Evolutionary conservation across 306 rosid species (phyloP), one percentile per base, ranked within the genome.

Genomic region (Morella rubra): DNA sequence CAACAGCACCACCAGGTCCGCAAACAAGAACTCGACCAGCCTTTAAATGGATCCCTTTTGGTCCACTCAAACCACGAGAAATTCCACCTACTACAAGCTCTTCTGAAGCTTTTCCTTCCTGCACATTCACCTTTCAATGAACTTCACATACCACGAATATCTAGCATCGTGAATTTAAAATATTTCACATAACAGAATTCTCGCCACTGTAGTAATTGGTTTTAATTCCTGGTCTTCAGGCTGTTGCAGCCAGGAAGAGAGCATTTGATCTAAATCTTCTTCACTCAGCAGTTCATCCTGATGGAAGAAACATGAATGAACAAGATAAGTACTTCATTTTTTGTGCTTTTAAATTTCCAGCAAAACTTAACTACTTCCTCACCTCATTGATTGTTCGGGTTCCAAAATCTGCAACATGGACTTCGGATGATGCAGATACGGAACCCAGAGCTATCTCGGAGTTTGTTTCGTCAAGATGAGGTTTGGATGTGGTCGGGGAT

Each of bases 381-480:
- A 90, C 91, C 87, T 84, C 80, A 8, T 58, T 2, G 22, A 11
- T 58, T 1, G 32, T 27, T 27, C 32, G 52, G 2, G 45, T 61
- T 62, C 2, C 5, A 22, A 9, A 5, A 58, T 16, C 4, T 37
- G 6, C 15, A 61, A 19, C 45, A 32, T 61, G 20, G 11, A 14
- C 9, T 61, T 32, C 19, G 87, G 96, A 13, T 93, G 92, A 0
- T 88, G 84, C 56, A 27, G 32, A 27, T 27, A 27, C 32, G 32
- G 90, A 91, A 49, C 14, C 16, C 52, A 11, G 14, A 49, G 52
- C 16, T 5, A 49, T 12, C 2, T 49, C 52, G 13, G 52, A 49
- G 6, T 11, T 14, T 49, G 0, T 14, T 82, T 90, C 97, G 59
- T 80, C 90, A 1, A 85, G 88, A 74, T 91, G 86, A 71, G 81